phyloP scores from a whole-genome alignment of 2,329 filamentous ascomycete species.

The Paraphoma chrysanthemicola region DNA sequence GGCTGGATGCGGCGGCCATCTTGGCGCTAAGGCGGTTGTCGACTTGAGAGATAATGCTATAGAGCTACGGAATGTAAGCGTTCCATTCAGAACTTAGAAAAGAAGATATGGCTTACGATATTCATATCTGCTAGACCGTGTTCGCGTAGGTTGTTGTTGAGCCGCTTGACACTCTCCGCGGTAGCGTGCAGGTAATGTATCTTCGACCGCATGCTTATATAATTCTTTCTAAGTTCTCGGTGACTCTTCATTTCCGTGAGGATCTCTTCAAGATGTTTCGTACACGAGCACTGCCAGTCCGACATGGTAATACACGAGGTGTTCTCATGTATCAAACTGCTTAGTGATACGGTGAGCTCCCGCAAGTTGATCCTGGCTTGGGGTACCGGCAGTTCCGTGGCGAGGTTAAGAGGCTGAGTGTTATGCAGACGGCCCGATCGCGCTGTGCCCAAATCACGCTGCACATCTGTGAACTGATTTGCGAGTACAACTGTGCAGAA shows the following conservation, averaged over 20 bases:
- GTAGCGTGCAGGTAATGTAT: neutral
- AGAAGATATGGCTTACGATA: neutral
- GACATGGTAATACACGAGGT: neutral
- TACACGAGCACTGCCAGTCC: neutral
- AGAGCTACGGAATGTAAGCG: slow-evolving; percentile 3
- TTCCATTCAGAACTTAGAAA: neutral
- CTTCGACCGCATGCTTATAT: neutral
- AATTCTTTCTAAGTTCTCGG: neutral
- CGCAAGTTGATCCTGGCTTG: neutral
- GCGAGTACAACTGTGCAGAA: neutral
- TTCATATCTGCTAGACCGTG: neutral
- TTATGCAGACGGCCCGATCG: neutral
- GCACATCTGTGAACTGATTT: neutral
- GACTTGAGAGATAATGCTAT: slow-evolving; percentile 20
- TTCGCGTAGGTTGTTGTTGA: neutral
- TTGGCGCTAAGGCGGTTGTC: slow-evolving; percentile 15
- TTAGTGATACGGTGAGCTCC: neutral
- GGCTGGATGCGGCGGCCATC: slow-evolving; percentile 16
- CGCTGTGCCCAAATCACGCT: neutral
- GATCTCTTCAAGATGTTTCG: neutral
- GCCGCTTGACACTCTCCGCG: neutral
- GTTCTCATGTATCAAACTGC: neutral
- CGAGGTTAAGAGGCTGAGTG: neutral
- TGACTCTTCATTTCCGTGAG: neutral
- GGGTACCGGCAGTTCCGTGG: neutral